A percentile compares a stretch with the other conserved stretches of the same genome.
Conservation (phyloP, 2,329 filamentous ascomycete species). For the Penicillium sp. region DNA sequence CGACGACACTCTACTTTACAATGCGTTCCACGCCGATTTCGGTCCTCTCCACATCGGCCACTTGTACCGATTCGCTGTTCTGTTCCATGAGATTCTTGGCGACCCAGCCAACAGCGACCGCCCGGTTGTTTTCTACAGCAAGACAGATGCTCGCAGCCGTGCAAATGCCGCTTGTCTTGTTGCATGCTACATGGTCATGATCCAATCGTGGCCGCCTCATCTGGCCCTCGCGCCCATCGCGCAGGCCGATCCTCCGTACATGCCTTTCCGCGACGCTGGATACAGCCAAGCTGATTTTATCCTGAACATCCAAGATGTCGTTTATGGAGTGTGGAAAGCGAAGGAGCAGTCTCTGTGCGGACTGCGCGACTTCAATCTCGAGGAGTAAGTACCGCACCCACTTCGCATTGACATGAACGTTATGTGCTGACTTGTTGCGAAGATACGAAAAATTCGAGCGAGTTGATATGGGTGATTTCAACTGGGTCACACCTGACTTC, state of each 20-base stretch:
- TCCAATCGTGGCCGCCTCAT: constrained; percentile 97
- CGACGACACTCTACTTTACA: constrained; percentile 90
- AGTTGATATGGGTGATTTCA: constrained; percentile 98
- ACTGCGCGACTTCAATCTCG: constrained; percentile 89
- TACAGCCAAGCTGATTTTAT: constrained; percentile 98
- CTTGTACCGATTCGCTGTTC: constrained; percentile 91
- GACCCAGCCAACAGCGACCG: constrained; percentile 87
- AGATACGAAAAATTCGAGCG: constrained; percentile 89
- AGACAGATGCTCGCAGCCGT: constrained; percentile 82
- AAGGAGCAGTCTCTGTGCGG: constrained; percentile 94
- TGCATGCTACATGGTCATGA: constrained; percentile 97
- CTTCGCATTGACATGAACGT: not conserved
- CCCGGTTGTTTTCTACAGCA: constrained; percentile 95
- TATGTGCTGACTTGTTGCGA: constrained; percentile 32
- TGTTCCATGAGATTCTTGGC: constrained; percentile 92
- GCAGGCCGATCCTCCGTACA: constrained; percentile 93
- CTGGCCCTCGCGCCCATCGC: constrained; percentile 92
- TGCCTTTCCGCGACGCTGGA: constrained; percentile 97
- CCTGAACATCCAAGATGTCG: constrained; percentile 92
- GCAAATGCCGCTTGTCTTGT: constrained; percentile 92
- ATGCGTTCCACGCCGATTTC: constrained; percentile 98
- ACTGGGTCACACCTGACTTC: constrained; percentile 96
- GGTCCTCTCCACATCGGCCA: constrained; percentile 97
- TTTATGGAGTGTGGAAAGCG: constrained; percentile 98
- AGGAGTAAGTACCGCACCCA: constrained; percentile 62